Conservation (phyloP, 208 protist species). For the Wallacemonas sp. region DNA sequence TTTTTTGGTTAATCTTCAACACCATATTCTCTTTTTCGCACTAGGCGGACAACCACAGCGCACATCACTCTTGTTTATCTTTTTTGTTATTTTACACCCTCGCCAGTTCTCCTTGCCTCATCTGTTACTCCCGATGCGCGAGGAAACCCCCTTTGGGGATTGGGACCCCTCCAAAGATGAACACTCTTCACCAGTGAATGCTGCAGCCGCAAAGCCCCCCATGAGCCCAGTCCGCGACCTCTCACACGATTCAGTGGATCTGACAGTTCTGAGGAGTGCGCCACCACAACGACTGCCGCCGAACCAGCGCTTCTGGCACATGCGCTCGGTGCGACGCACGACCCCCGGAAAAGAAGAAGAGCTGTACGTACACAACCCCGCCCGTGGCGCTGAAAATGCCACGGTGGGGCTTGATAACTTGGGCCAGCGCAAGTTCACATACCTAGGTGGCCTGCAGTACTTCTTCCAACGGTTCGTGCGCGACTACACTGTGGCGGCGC, state of each 20-base stretch:
- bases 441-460: constrained; percentile 72
- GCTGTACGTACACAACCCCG: not conserved
- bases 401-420: not conserved
- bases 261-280: constrained; percentile 40
- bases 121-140: no score
- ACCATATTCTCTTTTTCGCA: no score
- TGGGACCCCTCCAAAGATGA: not conserved
- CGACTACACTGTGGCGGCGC: constrained; percentile 62
- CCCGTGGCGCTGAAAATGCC: not conserved
- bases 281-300: constrained; percentile 41
- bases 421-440: constrained; percentile 49
- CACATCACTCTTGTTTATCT: no score
- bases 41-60: no score
- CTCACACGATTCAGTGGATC: constrained; percentile 36
- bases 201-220: not conserved
- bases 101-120: no score
- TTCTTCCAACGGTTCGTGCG: constrained; percentile 82
- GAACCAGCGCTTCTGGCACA: constrained; percentile 49
- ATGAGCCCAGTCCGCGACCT: not conserved
- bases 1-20: constrained; percentile 13
- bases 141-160: not conserved
- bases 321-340: constrained; percentile 40
- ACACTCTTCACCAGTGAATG: not conserved
- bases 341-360: constrained; percentile 35
- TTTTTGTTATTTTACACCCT: no score